Evolutionary conservation across 352 stramenopile species (phyloP), one percentile per base, ranked within the genome.

Genomic region (Phytophthora europaea): DNA sequence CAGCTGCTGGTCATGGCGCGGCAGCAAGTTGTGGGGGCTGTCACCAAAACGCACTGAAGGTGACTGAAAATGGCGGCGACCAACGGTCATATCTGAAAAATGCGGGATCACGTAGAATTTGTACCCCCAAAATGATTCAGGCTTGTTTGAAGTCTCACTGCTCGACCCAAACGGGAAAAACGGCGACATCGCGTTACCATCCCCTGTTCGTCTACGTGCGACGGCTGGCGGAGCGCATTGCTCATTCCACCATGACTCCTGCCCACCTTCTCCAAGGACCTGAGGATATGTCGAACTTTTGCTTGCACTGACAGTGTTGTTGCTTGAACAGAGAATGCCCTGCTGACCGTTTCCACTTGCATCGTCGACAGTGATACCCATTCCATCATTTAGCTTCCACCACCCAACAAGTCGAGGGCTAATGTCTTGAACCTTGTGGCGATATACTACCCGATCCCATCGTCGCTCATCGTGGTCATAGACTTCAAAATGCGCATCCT

Each of bases 21-120:
- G 67, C 38, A 79, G 43, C 12, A 75, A 57, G 4, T 65, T 70
- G n/a, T 28, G 48, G 38, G 60, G 47, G 12, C 36, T 59, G 15
- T 78, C 76, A 43, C 60, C 43, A 43, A 80, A 78, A 26, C 64
- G 70, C 20, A 79, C 34, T 4, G 68, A 63, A 15, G 79, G 73
- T 13, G 83, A 79, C 34, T 82, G 67, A 38, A 94, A 91, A 12
- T 74, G 75, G 16, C 81, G 61, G 10, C 85, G 83, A 15, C 85
- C 83, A 40, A 94, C 80, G 13, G 82, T 89, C 4, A 76, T 67
- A 2, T 64, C 9, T 0, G 85, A 78, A 67, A 88, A 95, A 65
- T 95, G 88, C 2, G 84, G 87, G 28, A 94, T 90, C 1, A 94
- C 80, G 40, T 84, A 90, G 47, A 94, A 93, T 10, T 80, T 80